Percentiles rank a stretch among this genome's conserved stretches.
Evolutionary conservation across 129 eudicot genomes (phyloP).

Genomic region (Helianthus tuberosus): DNA sequence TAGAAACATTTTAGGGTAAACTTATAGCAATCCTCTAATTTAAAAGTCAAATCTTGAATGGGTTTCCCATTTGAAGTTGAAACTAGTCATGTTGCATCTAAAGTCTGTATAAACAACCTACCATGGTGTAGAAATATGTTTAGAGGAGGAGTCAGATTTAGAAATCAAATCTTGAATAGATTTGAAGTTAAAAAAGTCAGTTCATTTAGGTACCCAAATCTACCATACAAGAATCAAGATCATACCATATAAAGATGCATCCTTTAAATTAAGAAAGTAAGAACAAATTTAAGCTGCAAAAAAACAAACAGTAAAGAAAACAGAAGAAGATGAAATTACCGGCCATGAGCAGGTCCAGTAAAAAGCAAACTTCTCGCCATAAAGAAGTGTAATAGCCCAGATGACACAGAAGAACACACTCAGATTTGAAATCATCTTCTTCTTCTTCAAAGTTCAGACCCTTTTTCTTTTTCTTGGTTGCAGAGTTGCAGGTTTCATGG

Average conservation of each 20-base stretch:
- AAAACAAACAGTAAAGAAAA: not conserved
- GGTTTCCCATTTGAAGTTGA: too few relatives aligned
- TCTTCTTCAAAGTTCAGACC: not conserved
- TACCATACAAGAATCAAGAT: not conserved
- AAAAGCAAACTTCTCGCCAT: conserved; percentile 84
- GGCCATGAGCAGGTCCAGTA: conserved; percentile 83
- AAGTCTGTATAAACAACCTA: too few relatives aligned
- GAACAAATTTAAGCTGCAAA: conserved; percentile 2
- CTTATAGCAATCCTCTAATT: too few relatives aligned
- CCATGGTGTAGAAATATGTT: not conserved
- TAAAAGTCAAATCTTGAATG: too few relatives aligned
- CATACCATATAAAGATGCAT: not conserved
- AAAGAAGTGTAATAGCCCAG: conserved; percentile 75
- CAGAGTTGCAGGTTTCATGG: conserved; percentile 17
- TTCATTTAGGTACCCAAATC: not conserved
- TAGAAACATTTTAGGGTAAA: too few relatives aligned
- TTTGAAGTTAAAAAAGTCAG: too few relatives aligned
- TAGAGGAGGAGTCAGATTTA: not conserved
- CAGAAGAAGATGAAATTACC: conserved; percentile 29
- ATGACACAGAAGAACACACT: conserved; percentile 57
- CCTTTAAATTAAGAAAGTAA: not conserved
- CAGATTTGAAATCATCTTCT: conserved; percentile 51
- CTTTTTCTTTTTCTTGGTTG: not conserved
- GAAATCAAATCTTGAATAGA: too few relatives aligned
- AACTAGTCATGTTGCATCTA: too few relatives aligned